Evolutionary conservation across 2,329 filamentous ascomycete species (phyloP).

Genomic region (Pseudogymnoascus sp.): DNA sequence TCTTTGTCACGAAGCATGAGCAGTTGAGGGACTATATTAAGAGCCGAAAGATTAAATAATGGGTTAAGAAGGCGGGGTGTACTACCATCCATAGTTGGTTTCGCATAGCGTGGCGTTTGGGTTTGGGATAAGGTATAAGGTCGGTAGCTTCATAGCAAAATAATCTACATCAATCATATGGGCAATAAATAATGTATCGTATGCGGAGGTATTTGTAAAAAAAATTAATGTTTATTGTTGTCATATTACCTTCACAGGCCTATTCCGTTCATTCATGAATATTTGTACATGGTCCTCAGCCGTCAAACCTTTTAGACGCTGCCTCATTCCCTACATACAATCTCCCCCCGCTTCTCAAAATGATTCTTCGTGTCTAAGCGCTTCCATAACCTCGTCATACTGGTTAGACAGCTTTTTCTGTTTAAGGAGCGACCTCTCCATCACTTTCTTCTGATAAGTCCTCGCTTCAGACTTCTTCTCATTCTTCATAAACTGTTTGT

Average conservation of each 20-base stretch:
- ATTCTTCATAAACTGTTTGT: background rate
- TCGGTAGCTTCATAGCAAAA: background rate
- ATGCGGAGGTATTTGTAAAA: background rate
- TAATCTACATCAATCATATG: background rate
- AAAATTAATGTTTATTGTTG: background rate
- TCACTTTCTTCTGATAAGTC: background rate
- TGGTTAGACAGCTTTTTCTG: background rate
- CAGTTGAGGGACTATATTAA: slow-evolving; percentile 77
- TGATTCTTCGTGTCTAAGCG: background rate
- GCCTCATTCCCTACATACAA: background rate
- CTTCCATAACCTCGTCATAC: background rate
- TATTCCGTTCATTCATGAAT: background rate
- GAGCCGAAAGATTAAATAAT: slow-evolving; percentile 45
- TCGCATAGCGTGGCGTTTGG: slow-evolving; percentile 8
- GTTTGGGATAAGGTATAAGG: background rate
- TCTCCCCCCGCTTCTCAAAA: background rate
- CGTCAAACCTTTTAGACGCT: background rate
- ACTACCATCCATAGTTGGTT: background rate
- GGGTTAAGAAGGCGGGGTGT: background rate
- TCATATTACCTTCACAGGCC: background rate
- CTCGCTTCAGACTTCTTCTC: background rate
- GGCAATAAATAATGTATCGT: background rate
- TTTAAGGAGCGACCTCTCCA: background rate
- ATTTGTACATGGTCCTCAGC: background rate
- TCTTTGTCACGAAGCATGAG: slow-evolving; percentile 88